Percentiles rank a stretch among this genome's conserved stretches.
Conservation (phyloP, 202 grass and related monocot species). For the Setaria viridis region DNA sequence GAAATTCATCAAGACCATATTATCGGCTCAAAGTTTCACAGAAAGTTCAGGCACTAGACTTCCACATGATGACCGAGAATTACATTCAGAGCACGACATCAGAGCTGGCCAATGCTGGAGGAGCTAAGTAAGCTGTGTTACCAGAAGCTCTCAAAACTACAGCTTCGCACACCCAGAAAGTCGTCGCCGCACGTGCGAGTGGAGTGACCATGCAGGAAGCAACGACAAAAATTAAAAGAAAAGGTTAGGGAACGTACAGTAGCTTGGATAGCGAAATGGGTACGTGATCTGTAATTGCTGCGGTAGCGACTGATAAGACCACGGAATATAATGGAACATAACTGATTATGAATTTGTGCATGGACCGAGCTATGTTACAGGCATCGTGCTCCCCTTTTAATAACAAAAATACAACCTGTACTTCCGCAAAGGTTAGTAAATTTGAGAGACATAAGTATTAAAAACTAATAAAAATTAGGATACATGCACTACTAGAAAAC, state of each 20-base stretch:
- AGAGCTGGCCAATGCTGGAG: not conserved
- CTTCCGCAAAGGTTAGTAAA: no score
- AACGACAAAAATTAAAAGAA: not conserved
- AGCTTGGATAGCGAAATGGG: not conserved
- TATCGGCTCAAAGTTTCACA: not conserved
- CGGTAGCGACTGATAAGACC: not conserved
- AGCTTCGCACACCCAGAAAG: not conserved
- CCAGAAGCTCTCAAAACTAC: not conserved
- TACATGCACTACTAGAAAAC: no score
- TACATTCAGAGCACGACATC: not conserved
- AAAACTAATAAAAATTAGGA: no score
- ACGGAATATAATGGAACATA: not conserved
- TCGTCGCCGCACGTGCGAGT: not conserved
- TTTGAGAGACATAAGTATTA: no score
- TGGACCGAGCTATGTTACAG: not conserved
- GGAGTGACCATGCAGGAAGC: not conserved
- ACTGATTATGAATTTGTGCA: not conserved
- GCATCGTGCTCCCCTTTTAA: not conserved
- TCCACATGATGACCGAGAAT: not conserved
- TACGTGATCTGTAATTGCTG: not conserved
- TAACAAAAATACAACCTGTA: no score
- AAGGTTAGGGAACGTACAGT: not conserved
- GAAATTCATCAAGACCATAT: not conserved
- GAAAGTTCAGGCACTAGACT: not conserved
- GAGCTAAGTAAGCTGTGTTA: not conserved